phyloP scores from a whole-genome alignment of 129 eudicot genomes.

The Escallonia herrerae region DNA sequence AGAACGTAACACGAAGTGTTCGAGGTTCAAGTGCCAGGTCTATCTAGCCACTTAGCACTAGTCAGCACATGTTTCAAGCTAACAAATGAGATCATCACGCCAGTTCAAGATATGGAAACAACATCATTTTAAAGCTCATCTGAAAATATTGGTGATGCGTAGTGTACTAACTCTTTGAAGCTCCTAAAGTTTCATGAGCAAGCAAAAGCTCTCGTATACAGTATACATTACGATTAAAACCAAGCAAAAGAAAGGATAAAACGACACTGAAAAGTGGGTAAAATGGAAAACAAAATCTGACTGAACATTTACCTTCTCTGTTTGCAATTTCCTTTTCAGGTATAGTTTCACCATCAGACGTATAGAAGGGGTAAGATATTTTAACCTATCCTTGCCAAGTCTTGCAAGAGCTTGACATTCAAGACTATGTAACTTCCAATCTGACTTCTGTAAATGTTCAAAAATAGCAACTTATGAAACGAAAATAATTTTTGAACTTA shows the following conservation, averaged over 20 bases:
- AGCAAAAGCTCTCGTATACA: not conserved
- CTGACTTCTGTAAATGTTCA: conserved; percentile 53
- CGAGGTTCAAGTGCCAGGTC: too few relatives aligned
- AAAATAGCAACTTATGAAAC: not conserved
- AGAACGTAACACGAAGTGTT: too few relatives aligned
- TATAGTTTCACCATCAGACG: conserved; percentile 84
- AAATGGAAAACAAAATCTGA: not conserved
- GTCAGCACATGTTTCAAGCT: not conserved
- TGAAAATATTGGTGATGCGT: too few relatives aligned
- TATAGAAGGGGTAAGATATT: conserved; percentile 72
- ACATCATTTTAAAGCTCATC: too few relatives aligned
- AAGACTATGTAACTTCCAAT: conserved; percentile 79
- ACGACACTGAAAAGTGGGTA: not conserved
- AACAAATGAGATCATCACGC: too few relatives aligned
- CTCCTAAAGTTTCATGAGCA: too few relatives aligned
- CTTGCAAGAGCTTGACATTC: conserved; percentile 73
- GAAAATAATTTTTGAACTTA: too few relatives aligned
- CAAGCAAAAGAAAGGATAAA: not conserved
- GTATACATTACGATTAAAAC: not conserved
- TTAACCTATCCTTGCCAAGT: conserved; percentile 58
- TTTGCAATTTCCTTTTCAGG: conserved; percentile 55
- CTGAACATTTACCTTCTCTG: conserved; percentile 49
- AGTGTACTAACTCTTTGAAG: too few relatives aligned
- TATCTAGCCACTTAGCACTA: too few relatives aligned
- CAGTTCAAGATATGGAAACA: too few relatives aligned